Evolutionary conservation across 441 rosid species (phyloP).

Genomic region (Populus tomentosa): DNA sequence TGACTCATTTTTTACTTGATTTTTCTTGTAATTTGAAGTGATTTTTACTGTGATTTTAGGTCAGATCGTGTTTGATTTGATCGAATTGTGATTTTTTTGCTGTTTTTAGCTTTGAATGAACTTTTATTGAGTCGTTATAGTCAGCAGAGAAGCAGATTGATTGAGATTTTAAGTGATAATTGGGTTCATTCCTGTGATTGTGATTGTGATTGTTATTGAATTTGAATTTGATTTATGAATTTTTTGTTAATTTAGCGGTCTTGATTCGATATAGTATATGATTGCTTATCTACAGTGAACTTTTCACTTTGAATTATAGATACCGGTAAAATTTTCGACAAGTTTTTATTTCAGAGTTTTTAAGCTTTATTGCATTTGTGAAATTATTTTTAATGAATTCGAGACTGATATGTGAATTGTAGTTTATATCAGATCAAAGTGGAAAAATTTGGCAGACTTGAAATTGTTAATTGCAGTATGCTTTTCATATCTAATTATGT

Average conservation of each 20-base stretch:
- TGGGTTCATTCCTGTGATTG: neutral
- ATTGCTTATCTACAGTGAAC: neutral
- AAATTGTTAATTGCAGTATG: neutral
- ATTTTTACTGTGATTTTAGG: constrained; percentile 1
- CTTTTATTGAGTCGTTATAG: neutral
- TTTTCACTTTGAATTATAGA: neutral
- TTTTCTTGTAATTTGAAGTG: constrained; percentile 1
- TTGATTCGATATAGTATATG: neutral
- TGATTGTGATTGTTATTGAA: too few species aligned
- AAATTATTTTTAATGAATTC: neutral
- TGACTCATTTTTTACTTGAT: neutral
- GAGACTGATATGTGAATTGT: neutral
- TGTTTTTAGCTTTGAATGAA: neutral
- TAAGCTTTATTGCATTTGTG: neutral
- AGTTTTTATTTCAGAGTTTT: neutral
- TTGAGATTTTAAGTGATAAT: neutral
- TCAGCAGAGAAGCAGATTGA: neutral
- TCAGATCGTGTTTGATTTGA: constrained; percentile 18
- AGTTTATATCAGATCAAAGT: neutral
- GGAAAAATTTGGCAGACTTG: neutral
- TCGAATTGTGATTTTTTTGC: constrained; percentile 7
- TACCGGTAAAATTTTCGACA: neutral
- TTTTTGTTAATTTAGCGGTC: neutral
- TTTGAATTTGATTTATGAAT: neutral
- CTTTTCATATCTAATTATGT: neutral